phyloP scores from a whole-genome alignment of 2,329 filamentous ascomycete genomes.

The Phaeosphaeria sp. region DNA sequence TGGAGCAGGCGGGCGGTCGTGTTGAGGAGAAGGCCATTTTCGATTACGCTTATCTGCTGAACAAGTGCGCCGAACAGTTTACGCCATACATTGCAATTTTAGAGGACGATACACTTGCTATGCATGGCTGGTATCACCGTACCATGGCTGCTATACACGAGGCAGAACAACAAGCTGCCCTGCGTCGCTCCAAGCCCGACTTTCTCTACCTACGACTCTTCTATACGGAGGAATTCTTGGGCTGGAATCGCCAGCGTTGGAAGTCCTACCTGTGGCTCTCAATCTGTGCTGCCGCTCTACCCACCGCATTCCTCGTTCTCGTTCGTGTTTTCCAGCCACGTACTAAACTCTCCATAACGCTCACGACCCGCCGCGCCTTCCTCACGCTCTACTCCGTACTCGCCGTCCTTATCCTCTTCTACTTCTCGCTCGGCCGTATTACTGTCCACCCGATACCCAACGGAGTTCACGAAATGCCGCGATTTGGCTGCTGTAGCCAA shows the following conservation, averaged over 20 bases:
- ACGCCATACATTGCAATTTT: constrained; percentile 53
- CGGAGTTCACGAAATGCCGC: constrained; percentile 50
- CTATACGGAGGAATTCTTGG: constrained; percentile 54
- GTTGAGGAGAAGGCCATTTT: constrained; percentile 52
- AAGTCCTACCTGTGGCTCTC: constrained; percentile 46
- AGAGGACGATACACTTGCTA: constrained; percentile 56
- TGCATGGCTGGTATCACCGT: constrained; percentile 56
- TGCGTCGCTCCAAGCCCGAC: constrained; percentile 28
- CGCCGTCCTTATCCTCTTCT: constrained; percentile 33
- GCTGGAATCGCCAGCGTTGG: constrained; percentile 56
- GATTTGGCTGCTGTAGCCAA: constrained; percentile 55
- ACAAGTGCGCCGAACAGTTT: constrained; percentile 47
- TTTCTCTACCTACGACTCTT: constrained; percentile 56
- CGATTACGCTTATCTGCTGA: constrained; percentile 54
- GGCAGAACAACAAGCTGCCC: constrained; percentile 39
- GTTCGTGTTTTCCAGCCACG: constrained; percentile 29
- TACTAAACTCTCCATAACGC: constrained; percentile 24
- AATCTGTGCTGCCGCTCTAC: constrained; percentile 23
- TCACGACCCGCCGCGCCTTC: constrained; percentile 27
- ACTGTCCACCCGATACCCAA: constrained; percentile 46
- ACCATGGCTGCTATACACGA: constrained; percentile 45
- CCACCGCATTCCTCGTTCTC: constrained; percentile 32
- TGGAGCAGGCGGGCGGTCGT: constrained; percentile 36
- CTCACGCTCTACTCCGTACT: constrained; percentile 24
- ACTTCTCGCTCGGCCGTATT: constrained; percentile 51